These are phyloP conservation scores for Pyrus bretschneideri DNA, from an alignment of 306 rosid genomes.

Conservation along the genomic window DNA sequence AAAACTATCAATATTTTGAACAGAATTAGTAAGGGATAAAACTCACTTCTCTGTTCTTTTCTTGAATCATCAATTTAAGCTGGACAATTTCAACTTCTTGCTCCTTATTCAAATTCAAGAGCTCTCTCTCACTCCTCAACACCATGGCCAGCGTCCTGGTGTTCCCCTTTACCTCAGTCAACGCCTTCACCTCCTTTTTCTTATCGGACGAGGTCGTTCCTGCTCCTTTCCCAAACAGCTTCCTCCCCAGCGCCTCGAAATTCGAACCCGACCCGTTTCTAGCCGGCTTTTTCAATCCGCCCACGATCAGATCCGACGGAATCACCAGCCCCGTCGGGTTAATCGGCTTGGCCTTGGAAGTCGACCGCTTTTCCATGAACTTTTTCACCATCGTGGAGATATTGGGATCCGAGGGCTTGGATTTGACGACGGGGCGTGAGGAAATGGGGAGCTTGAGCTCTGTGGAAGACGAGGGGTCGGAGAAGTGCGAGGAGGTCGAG, in stretches of 20 bases:
- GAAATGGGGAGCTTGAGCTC: conserved; percentile 32
- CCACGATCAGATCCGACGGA: conserved; percentile 56
- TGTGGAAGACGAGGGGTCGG: conserved; percentile 71
- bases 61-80: conserved; percentile 51
- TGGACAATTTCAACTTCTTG: conserved; percentile 50
- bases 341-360: conserved; percentile 24
- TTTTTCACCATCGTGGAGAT: conserved; percentile 68
- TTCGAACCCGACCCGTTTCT: conserved; percentile 46
- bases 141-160: conserved; percentile 93
- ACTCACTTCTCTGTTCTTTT: conserved; percentile 72
- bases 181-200: conserved; percentile 64
- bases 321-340: conserved; percentile 34
- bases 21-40: neutral
- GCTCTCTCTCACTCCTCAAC: conserved; percentile 92
- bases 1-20: neutral
- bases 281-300: conserved; percentile 64
- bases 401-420: conserved; percentile 54
- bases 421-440: conserved; percentile 57
- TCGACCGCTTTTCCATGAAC: conserved; percentile 54
- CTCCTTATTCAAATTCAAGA: conserved; percentile 56
- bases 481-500: conserved; percentile 63
- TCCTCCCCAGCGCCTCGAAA: conserved; percentile 57
- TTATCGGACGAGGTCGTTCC: conserved; percentile 19
- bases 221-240: conserved; percentile 62
- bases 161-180: conserved; percentile 86